Conservation (phyloP, 495 filamentous ascomycete species). For the Aspergillus saccharolyticus region DNA sequence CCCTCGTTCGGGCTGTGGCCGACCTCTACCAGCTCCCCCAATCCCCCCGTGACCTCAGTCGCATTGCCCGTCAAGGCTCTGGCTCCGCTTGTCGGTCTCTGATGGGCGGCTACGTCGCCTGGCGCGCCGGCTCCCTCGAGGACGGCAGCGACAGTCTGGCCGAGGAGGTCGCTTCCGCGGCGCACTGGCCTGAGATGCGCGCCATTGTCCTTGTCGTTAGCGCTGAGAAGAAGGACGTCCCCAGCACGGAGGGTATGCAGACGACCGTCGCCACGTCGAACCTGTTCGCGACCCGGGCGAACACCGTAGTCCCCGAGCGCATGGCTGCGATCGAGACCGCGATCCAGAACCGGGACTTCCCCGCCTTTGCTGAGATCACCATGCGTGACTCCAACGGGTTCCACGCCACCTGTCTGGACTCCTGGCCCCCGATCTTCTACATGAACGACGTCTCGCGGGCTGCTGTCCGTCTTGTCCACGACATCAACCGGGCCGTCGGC, state of each 20-base stretch:
- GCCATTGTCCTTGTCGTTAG: slow-evolving; percentile 85
- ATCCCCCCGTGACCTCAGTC: slow-evolving; percentile 70
- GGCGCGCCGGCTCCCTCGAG: slow-evolving; percentile 64
- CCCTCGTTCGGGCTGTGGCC: slow-evolving; percentile 87
- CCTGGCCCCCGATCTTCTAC: slow-evolving; percentile 95
- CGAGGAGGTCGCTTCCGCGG: slow-evolving; percentile 75
- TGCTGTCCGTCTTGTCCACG: slow-evolving; percentile 81
- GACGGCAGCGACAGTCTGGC: slow-evolving; percentile 84
- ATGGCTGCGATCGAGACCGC: slow-evolving; percentile 87
- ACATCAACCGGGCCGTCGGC: slow-evolving; percentile 71
- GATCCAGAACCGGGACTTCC: slow-evolving; percentile 72
- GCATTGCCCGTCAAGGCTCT: slow-evolving; percentile 91
- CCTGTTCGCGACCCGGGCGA: slow-evolving; percentile 70
- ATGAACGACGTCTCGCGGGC: slow-evolving; percentile 88
- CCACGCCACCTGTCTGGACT: slow-evolving; percentile 92
- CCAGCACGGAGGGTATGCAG: slow-evolving; percentile 91
- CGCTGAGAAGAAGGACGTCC: slow-evolving; percentile 91
- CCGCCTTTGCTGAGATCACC: slow-evolving; percentile 78
- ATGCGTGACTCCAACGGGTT: slow-evolving; percentile 97
- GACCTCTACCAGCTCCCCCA: slow-evolving; percentile 81
- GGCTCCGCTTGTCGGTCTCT: slow-evolving; percentile 88
- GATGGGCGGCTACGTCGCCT: slow-evolving; percentile 94
- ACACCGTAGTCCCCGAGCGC: slow-evolving; percentile 68
- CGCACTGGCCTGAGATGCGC: slow-evolving; percentile 93
- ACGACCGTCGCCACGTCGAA: slow-evolving; percentile 83